Evolutionary conservation across 1,284 basidiomycete genomes (phyloP).

Genomic region (Rhodotorula sp.): DNA sequence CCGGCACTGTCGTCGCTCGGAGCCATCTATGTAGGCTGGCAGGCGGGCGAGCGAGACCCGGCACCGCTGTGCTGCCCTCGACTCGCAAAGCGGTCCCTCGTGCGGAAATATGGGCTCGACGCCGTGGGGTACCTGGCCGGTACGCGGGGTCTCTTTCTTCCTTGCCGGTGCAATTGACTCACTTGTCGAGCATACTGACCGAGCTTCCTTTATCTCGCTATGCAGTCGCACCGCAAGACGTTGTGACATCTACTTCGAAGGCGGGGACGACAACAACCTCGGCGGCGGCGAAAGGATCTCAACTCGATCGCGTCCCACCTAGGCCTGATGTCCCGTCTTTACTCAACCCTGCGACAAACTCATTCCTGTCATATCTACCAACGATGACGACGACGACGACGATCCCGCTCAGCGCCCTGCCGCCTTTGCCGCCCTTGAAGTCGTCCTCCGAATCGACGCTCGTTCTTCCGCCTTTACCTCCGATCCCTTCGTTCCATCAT

Average conservation of each 20-base stretch:
- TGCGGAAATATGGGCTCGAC: constrained; percentile 11
- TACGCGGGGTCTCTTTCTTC: background rate
- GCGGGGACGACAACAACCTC: background rate
- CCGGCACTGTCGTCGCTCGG: constrained; percentile 11
- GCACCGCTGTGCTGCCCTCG: constrained; percentile 23
- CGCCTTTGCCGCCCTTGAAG: background rate
- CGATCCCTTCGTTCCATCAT: background rate
- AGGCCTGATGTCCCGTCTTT: background rate
- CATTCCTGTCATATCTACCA: background rate
- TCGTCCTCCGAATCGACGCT: background rate
- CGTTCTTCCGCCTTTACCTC: background rate
- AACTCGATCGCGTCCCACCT: background rate
- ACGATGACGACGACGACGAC: too few relatives aligned
- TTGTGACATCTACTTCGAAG: too few relatives aligned
- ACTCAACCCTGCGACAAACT: background rate
- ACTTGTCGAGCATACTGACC: too few relatives aligned
- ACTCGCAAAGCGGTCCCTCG: constrained; percentile 9
- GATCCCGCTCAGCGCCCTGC: background rate
- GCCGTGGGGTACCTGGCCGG: constrained; percentile 20
- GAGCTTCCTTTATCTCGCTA: too few relatives aligned
- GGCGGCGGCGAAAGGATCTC: background rate
- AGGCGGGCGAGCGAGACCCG: constrained; percentile 10
- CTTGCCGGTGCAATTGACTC: background rate
- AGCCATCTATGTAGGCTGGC: constrained; percentile 28
- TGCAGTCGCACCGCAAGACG: too few relatives aligned